Conservation (phyloP, 2,329 filamentous ascomycete species). For the Ceratocystis harringtonii region DNA sequence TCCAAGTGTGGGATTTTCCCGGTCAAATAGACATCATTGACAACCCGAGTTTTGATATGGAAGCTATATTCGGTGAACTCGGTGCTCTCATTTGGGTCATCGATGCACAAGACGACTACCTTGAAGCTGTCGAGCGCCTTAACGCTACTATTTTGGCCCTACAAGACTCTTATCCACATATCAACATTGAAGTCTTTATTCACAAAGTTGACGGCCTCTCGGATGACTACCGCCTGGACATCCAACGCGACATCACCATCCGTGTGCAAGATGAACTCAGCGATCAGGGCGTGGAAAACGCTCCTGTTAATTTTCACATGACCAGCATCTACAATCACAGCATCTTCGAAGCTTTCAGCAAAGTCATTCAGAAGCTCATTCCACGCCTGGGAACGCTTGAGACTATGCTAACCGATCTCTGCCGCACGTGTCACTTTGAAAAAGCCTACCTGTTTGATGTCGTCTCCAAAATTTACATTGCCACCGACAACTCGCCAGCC, state of each 20-base stretch:
- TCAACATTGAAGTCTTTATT: conserved; percentile 97
- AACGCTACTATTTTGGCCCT: conserved; percentile 82
- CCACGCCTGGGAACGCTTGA: conserved; percentile 86
- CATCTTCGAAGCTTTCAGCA: conserved; percentile 95
- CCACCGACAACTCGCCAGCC: conserved; percentile 81
- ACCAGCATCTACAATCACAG: conserved; percentile 98
- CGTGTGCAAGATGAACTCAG: conserved; percentile 91
- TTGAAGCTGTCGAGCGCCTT: conserved; percentile 74
- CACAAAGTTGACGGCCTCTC: conserved; percentile 98
- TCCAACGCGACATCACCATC: conserved; percentile 91
- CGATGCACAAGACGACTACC: conserved; percentile 94
- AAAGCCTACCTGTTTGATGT: conserved; percentile 98
- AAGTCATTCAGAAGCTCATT: conserved; percentile 95
- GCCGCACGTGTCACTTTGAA: conserved; percentile 85
- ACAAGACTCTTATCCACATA: conserved; percentile 66
- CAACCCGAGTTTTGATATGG: conserved; percentile 76
- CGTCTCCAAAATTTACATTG: conserved; percentile 95
- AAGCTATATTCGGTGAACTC: conserved; percentile 85
- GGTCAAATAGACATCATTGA: conserved; percentile 83
- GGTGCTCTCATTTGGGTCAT: conserved; percentile 97
- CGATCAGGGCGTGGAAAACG: conserved; percentile 84
- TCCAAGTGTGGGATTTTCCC: conserved; percentile 95
- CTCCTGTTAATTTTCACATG: conserved; percentile 84
- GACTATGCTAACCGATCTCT: conserved; percentile 83
- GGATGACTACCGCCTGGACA: conserved; percentile 91